Conservation (phyloP, 2,329 filamentous ascomycete genomes). For the Aspergillus sp. region DNA sequence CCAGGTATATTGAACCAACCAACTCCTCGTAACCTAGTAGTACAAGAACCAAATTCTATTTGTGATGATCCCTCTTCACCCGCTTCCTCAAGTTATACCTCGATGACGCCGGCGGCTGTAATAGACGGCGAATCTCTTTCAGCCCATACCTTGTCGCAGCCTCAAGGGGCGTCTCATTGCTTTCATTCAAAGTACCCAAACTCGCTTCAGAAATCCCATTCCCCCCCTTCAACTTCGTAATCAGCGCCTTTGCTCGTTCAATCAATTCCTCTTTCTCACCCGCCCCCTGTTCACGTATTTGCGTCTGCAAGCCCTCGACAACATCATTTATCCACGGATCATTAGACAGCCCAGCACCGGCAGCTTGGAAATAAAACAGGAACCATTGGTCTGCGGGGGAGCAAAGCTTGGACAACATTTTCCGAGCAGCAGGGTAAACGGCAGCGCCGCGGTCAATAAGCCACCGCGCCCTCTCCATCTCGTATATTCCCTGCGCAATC, state of each 20-base stretch:
- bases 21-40: too few relatives aligned
- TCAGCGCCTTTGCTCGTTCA: background rate
- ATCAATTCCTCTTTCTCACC: background rate
- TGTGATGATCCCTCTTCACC: background rate
- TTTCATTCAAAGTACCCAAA: background rate
- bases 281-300: background rate
- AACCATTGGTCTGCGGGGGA: background rate
- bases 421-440: rapidly evolving
- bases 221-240: background rate
- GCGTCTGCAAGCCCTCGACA: background rate
- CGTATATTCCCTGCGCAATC: background rate
- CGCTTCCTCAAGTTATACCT: background rate
- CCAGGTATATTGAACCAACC: background rate
- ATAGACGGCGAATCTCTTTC: background rate
- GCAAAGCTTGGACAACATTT: background rate
- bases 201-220: background rate
- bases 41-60: too few relatives aligned
- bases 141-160: background rate
- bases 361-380: background rate
- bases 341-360: background rate
- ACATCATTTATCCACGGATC: background rate
- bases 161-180: background rate
- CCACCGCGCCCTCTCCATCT: background rate
- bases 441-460: background rate
- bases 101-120: background rate